Percentiles rank a stretch among this genome's conserved stretches.
phyloP scores from a whole-genome alignment of 306 rosid genomes.

The Vachellia pachyceras region DNA sequence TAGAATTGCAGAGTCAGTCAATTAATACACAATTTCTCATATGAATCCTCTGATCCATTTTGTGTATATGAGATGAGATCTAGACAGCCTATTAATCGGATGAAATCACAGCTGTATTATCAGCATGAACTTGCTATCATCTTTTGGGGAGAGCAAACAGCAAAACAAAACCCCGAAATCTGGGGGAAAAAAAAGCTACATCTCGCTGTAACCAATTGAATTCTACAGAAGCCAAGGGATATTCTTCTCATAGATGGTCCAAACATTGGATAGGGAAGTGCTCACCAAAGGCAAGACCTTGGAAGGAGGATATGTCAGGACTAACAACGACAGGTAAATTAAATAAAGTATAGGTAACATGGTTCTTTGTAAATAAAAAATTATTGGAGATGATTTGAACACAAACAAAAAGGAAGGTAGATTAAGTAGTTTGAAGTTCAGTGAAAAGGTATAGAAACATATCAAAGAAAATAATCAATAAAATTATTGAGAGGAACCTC shows the following conservation, averaged over 20 bases:
- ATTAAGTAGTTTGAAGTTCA: too few species aligned
- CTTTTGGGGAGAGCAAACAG: not conserved
- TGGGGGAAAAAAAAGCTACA: not conserved
- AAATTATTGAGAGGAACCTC: too few species aligned
- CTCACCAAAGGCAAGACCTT: conserved; percentile 28
- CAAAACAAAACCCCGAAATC: not conserved
- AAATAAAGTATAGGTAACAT: too few species aligned
- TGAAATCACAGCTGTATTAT: not conserved
- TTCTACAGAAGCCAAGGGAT: not conserved
- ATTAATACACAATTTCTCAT: conserved; percentile 31
- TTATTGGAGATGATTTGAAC: too few species aligned
- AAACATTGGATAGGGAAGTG: conserved; percentile 12
- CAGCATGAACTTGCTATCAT: not conserved
- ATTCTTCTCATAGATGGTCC: conserved; percentile 16
- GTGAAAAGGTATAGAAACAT: too few species aligned
- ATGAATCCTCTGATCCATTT: not conserved
- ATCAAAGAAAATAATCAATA: too few species aligned
- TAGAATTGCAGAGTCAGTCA: conserved; percentile 9
- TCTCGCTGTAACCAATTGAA: conserved; percentile 13
- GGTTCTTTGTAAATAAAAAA: too few species aligned
- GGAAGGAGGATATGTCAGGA: conserved; percentile 20
- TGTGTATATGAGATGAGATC: not conserved
- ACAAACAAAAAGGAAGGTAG: too few species aligned
- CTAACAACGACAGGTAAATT: not conserved
- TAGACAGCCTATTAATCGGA: not conserved